Evolutionary conservation across 257 asterid genomes (phyloP).

Genomic region (Mitragyna speciosa): DNA sequence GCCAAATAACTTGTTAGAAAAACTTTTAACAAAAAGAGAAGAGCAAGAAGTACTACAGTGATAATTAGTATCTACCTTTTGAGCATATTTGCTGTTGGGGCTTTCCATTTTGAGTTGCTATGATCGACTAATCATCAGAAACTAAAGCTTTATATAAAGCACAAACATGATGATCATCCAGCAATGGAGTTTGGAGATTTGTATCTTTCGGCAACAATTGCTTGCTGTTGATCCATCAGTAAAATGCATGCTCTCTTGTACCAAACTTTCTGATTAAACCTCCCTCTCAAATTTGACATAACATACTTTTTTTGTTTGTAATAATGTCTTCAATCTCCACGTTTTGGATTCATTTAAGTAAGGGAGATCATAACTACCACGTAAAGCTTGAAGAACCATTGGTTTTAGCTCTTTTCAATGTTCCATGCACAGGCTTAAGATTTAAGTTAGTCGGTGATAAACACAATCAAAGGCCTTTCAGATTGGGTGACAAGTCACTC

Average conservation of each 20-base stretch:
- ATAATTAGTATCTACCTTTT: constrained; percentile 24
- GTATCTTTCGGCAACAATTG: constrained; percentile 24
- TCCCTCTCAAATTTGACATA: constrained; percentile 25
- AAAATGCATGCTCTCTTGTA: constrained; percentile 22
- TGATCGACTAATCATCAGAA: constrained; percentile 6
- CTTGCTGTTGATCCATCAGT: constrained; percentile 32
- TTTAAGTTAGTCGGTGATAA: constrained; percentile 7
- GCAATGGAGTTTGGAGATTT: constrained; percentile 31
- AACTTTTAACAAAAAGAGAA: neutral
- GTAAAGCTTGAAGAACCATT: neutral
- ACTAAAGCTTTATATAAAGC: constrained; percentile 14
- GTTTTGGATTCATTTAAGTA: neutral
- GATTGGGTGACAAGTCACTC: constrained; percentile 17
- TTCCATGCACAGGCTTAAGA: constrained; percentile 21
- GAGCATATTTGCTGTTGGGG: constrained; percentile 29
- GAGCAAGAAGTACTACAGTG: neutral
- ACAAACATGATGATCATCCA: neutral
- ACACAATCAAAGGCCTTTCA: constrained; percentile 9
- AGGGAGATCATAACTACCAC: neutral
- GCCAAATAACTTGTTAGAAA: neutral
- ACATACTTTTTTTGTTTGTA: neutral
- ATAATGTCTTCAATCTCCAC: neutral
- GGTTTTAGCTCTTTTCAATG: neutral
- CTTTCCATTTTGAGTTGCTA: constrained; percentile 21
- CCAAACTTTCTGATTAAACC: constrained; percentile 39